Evolutionary conservation across 345 rosid genomes (phyloP), one percentile per base, ranked within the genome.

Genomic region (Eucalyptus erythrocorys): DNA sequence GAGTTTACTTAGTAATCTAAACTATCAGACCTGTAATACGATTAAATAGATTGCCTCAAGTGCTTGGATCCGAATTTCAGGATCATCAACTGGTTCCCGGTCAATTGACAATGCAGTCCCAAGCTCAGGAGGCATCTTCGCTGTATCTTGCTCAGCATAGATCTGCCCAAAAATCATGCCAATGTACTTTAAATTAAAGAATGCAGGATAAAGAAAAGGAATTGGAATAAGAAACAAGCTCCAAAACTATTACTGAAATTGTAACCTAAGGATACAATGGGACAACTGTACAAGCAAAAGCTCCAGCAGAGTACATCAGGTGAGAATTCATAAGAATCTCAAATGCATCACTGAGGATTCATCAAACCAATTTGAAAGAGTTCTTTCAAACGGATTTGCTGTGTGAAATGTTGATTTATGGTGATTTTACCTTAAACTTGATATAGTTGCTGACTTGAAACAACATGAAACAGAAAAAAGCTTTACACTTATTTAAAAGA

Each of bases 61-160:
- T 86, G 95, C 92, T 90, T 96, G 98, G 91, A 96, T 93, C 48
- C 96, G 95, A 88, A 96, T 96, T 82, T 94, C 98, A 30, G 98
- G 90, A 92, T 96, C 99, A 90, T 92, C 92, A 88, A 95, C 96
- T 48, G 94, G 95, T 91, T 97, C 97, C 82, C 99, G 97, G 90
- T 97, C 98, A 88, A 96, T 95, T 16, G 95, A 95, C 45, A 97
- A 98, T 49, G 95, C 99, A 92, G 95, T 93, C 87, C 94, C 95
- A 88, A 97, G 98, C 92, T 97, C 99, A 88, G 92, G 96, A 42
- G 99, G 98, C 97, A 96, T 96, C 93, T 95, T 96, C 37, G 93
- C 92, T 57, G 92, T 89, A 89, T 95, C 98, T 88, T 95, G 90
- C 91, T 94, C 95, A 86, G 90, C 90, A 88, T 95, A 96, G 85